Percentiles rank a stretch among this genome's conserved stretches.
phyloP scores from a whole-genome alignment of 345 rosid species.

The Mercurialis annua region DNA sequence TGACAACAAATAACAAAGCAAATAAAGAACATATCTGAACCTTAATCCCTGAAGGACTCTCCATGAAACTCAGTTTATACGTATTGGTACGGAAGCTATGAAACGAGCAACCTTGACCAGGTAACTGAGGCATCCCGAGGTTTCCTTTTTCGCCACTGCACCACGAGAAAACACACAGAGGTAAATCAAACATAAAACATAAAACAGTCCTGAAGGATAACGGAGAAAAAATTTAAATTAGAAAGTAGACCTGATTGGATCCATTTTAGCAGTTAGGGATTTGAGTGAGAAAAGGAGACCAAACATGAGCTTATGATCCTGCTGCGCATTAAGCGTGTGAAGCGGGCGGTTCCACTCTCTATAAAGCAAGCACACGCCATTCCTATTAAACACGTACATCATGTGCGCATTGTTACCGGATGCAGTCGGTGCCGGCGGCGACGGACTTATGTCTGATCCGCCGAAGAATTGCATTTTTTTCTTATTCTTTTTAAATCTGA shows the following conservation, averaged over 20 bases:
- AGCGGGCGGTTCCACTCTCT: conserved; percentile 90
- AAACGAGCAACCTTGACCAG: conserved; percentile 95
- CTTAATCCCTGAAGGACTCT: conserved; percentile 94
- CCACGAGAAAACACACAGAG: neutral
- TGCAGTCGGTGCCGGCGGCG: conserved; percentile 69
- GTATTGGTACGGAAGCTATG: conserved; percentile 89
- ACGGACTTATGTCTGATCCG: conserved; percentile 83
- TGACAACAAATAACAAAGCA: neutral
- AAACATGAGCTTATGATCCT: conserved; percentile 95
- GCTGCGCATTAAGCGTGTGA: conserved; percentile 75
- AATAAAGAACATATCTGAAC: conserved; percentile 30
- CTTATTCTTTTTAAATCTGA: neutral
- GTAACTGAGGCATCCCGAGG: conserved; percentile 84
- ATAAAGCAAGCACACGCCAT: conserved; percentile 87
- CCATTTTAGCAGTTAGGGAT: conserved; percentile 93
- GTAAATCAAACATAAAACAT: neutral
- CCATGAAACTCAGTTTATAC: conserved; percentile 95
- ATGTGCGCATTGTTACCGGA: conserved; percentile 83
- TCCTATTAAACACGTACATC: conserved; percentile 79
- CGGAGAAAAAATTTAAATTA: neutral
- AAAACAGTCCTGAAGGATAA: neutral
- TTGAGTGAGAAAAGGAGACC: conserved; percentile 99
- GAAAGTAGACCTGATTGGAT: conserved; percentile 58
- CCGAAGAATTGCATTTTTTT: conserved; percentile 84
- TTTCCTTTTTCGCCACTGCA: conserved; percentile 69